Evolutionary conservation across 148 eudicot genomes (phyloP).

Genomic region (Fagopyrum homotropicum): DNA sequence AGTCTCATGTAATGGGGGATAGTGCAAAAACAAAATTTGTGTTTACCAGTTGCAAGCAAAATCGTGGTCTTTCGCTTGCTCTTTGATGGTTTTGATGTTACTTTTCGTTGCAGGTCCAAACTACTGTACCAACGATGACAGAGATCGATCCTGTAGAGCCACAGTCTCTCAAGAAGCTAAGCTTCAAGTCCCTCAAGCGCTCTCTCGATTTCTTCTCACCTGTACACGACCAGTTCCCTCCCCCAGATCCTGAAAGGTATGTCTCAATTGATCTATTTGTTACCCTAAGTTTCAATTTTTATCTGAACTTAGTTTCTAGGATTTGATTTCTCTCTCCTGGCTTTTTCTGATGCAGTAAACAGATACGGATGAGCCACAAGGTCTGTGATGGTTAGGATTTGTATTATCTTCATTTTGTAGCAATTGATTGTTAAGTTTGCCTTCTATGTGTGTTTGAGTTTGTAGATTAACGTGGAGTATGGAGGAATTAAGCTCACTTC

Average conservation of each 20-base stretch:
- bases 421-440: constrained; percentile 4
- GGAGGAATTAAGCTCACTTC: constrained; percentile 43
- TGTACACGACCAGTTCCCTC: constrained; percentile 58
- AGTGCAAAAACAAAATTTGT: too few relatives aligned
- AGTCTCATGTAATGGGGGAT: too few relatives aligned
- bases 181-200: constrained; percentile 70
- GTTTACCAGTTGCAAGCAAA: too few relatives aligned
- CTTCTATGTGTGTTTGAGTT: neutral
- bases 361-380: constrained; percentile 78
- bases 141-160: constrained; percentile 69
- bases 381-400: constrained; percentile 32
- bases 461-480: constrained; percentile 60
- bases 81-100: too few relatives aligned
- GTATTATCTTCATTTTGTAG: neutral
- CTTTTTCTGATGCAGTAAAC: constrained; percentile 54
- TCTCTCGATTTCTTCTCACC: constrained; percentile 84
- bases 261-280: neutral
- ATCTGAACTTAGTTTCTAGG: neutral
- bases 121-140: neutral
- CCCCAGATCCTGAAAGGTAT: constrained; percentile 68
- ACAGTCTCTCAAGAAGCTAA: constrained; percentile 76
- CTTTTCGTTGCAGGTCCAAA: too few relatives aligned
- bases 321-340: neutral
- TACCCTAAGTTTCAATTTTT: constrained; percentile 20
- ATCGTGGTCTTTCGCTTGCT: too few relatives aligned